Evolutionary conservation across 2,329 filamentous ascomycete genomes (phyloP).

Genomic region (Dactylellina parvicollis): DNA sequence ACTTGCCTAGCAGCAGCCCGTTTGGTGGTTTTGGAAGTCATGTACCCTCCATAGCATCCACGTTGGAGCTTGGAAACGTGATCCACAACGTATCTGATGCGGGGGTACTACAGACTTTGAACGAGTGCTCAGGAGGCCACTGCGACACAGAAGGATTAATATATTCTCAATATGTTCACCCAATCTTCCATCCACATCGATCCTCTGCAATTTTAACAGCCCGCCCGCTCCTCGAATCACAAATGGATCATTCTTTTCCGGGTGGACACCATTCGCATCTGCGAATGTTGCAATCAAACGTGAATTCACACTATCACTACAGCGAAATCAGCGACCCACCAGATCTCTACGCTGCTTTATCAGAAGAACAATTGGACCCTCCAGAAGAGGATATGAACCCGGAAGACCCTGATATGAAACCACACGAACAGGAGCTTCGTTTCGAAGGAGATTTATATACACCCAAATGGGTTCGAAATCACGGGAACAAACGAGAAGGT

Average conservation of each 20-base stretch:
- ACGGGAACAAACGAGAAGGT: conserved; percentile 86
- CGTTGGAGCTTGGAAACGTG: conserved; percentile 69
- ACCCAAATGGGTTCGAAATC: conserved; percentile 82
- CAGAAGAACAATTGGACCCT: conserved; percentile 77
- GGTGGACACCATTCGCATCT: conserved; percentile 67
- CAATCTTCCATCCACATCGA: conserved; percentile 23
- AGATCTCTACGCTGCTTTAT: conserved; percentile 78
- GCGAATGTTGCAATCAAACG: conserved; percentile 78
- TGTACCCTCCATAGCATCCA: conserved; percentile 72
- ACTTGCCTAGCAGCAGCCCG: conserved; percentile 70
- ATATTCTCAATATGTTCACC: conserved; percentile 34
- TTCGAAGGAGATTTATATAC: conserved; percentile 86
- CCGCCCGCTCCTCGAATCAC: conserved; percentile 39
- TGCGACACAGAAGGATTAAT: conserved; percentile 37
- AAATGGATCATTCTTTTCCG: conserved; percentile 63
- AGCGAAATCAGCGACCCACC: conserved; percentile 78
- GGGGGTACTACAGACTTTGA: conserved; percentile 67
- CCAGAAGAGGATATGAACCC: conserved; percentile 85
- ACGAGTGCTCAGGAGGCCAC: conserved; percentile 54
- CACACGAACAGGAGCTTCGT: conserved; percentile 80
- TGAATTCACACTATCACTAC: conserved; percentile 77
- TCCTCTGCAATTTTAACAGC: conserved; percentile 20
- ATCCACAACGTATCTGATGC: conserved; percentile 68
- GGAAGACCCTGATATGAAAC: conserved; percentile 76
- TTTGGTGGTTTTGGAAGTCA: conserved; percentile 66